These are phyloP conservation scores for Sporisorium reilianum DNA, from an alignment of 1,284 basidiomycete genomes.

Conservation along the genomic window DNA sequence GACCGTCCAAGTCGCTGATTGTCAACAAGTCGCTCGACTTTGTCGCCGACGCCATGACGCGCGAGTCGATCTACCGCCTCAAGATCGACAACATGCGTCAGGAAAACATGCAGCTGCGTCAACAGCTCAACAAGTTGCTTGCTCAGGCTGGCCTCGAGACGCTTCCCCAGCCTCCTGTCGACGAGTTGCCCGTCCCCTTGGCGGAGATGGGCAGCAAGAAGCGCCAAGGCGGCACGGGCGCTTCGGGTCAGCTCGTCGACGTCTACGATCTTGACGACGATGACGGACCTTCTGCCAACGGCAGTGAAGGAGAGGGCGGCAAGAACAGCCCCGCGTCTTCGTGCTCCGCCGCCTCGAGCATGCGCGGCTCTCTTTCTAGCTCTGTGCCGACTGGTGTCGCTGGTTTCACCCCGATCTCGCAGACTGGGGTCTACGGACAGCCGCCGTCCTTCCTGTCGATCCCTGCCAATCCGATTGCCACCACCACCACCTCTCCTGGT, in stretches of 20 bases:
- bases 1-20: slow-evolving; percentile 62
- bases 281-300: slow-evolving; percentile 34
- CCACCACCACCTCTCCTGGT: slow-evolving; percentile 32
- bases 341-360: slow-evolving; percentile 30
- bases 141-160: slow-evolving; percentile 46
- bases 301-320: slow-evolving; percentile 46
- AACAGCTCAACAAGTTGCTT: slow-evolving; percentile 58
- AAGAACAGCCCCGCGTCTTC: slow-evolving; percentile 46
- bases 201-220: slow-evolving; percentile 51
- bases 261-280: slow-evolving; percentile 48
- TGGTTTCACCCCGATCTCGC: slow-evolving; percentile 35
- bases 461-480: slow-evolving; percentile 8
- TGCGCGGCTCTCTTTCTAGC: slow-evolving; percentile 33
- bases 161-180: slow-evolving; percentile 31
- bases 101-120: slow-evolving; percentile 51
- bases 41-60: slow-evolving; percentile 56
- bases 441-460: slow-evolving; percentile 14
- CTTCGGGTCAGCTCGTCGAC: slow-evolving; percentile 19
- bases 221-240: slow-evolving; percentile 16
- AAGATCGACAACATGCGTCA: slow-evolving; percentile 53
- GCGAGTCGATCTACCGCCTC: slow-evolving; percentile 53
- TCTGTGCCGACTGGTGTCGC: slow-evolving; percentile 29
- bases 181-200: slow-evolving; percentile 47
- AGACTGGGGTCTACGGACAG: slow-evolving; percentile 16
- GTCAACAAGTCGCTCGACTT: slow-evolving; percentile 65